These are phyloP conservation scores for Bondarzewia mesenterica DNA, from an alignment of 1,284 basidiomycete species.

Conservation along the genomic window DNA sequence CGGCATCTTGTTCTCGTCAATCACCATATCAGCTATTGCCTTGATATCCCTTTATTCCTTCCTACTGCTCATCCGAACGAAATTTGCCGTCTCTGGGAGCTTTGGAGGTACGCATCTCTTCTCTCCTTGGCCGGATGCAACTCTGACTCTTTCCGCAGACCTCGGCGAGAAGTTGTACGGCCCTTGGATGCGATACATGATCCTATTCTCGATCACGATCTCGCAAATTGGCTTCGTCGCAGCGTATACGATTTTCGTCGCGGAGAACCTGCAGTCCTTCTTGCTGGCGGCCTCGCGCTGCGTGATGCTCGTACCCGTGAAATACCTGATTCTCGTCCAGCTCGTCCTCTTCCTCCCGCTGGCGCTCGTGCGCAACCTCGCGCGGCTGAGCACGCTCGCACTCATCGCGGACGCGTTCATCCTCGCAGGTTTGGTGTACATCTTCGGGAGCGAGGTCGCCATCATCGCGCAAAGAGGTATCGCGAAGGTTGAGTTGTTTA, in stretches of 20 bases:
- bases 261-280: conserved; percentile 88
- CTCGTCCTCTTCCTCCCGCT: conserved; percentile 83
- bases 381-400: conserved; percentile 89
- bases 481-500: conserved; percentile 86
- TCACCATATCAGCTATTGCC: conserved; percentile 79
- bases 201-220: conserved; percentile 81
- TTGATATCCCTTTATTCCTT: conserved; percentile 91
- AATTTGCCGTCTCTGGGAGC: conserved; percentile 84
- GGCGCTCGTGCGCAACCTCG: conserved; percentile 81
- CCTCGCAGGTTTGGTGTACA: conserved; percentile 81
- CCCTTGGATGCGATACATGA: conserved; percentile 85
- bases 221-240: conserved; percentile 88
- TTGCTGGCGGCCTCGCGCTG: conserved; percentile 82
- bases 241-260: conserved; percentile 95
- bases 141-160: conserved; percentile 38
- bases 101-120: conserved; percentile 68
- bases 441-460: conserved; percentile 73
- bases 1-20: conserved; percentile 83
- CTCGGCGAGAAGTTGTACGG: conserved; percentile 94
- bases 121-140: not conserved
- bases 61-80: conserved; percentile 84
- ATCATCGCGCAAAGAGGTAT: conserved; percentile 62
- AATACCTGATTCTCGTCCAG: conserved; percentile 81
- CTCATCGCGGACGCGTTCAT: conserved; percentile 96
- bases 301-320: conserved; percentile 58